phyloP scores from a whole-genome alignment of 75 land plant genomes.

The Cupressus sempervirens region DNA sequence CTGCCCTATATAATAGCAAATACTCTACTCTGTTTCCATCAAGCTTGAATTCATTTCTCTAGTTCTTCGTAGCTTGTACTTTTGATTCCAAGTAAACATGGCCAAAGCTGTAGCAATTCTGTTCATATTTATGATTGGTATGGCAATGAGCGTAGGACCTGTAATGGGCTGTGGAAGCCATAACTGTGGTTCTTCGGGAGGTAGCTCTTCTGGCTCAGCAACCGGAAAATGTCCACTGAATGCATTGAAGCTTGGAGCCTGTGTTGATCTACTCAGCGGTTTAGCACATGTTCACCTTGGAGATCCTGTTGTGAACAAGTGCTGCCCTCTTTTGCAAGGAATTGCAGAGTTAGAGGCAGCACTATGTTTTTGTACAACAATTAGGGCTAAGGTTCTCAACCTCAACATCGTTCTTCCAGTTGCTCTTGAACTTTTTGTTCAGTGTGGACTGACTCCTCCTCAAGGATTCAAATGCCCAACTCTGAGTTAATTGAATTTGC shows the following conservation, averaged over 20 bases:
- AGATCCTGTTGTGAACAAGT: conserved; percentile 26
- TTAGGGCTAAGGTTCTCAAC: conserved; percentile 45
- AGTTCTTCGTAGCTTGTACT: background rate
- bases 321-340: conserved; percentile 45
- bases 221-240: conserved; percentile 36
- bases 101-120: background rate
- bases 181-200: background rate
- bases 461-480: conserved; percentile 41
- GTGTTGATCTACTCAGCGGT: conserved; percentile 19
- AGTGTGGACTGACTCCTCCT: conserved; percentile 44
- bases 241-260: conserved; percentile 34
- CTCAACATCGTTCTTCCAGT: conserved; percentile 39
- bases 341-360: conserved; percentile 48
- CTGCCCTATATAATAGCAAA: too few species aligned
- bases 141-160: background rate
- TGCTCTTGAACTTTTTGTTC: conserved; percentile 41
- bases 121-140: background rate
- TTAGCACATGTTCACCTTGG: conserved; percentile 43
- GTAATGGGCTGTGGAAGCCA: background rate
- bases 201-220: background rate
- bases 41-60: too few species aligned
- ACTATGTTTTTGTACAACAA: conserved; percentile 53
- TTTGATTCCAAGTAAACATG: background rate
- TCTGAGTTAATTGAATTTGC: background rate
- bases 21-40: too few species aligned